Base-by-base conservation (phyloP, 495 filamentous ascomycete species). In the Hypoxylon cercidicola region DNA sequence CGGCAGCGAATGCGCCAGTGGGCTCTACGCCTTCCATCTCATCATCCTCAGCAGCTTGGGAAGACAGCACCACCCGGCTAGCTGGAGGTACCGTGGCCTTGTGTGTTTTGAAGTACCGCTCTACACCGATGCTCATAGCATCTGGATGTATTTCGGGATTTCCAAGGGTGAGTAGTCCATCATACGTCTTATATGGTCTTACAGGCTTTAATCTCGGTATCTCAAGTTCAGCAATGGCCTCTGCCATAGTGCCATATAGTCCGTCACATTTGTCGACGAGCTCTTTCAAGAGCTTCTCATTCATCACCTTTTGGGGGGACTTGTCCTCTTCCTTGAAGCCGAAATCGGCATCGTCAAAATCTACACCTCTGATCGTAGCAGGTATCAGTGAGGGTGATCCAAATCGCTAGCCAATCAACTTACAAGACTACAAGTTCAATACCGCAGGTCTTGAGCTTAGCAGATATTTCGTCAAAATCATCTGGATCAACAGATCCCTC, bases 301-400 rank as follows among this genome's bases (percentile, higher is more conserved):
- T 97, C 35, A 79, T 44, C 43, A 46, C 58, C 82, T 97, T 97
- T 55, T 72, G 60, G 2, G 67, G 57, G 48, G 85, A 79, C 75
- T 99, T 99, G 66, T 90, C 87, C 75, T 99, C 94, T 79, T 99
- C 94, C 74, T 94, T 96, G 69, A 91, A 89, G 23, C 93, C 93
- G 69, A 87, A 97, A 28, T 97, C 93, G 3, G 87, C 71, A 77
- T 97, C 96, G 66, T 99, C 93, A 73, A 98, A 98, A 76, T 99
- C 95, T 21, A 93, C 84, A 6, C 95, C 95, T 51, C 93, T 96
- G 44, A 35, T 11, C 12, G 9, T 37, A 54, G 16, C 35, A 16
- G 16, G 11, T 5, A 11, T 68, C 23, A 68, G 55, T 43, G 43
- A 32, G 12, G 50, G 11, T n/a, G 5, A 35, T 39, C 34, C 23